Base-by-base conservation (phyloP, 1,284 basidiomycete genomes). In the Trichosporon sp. region DNA sequence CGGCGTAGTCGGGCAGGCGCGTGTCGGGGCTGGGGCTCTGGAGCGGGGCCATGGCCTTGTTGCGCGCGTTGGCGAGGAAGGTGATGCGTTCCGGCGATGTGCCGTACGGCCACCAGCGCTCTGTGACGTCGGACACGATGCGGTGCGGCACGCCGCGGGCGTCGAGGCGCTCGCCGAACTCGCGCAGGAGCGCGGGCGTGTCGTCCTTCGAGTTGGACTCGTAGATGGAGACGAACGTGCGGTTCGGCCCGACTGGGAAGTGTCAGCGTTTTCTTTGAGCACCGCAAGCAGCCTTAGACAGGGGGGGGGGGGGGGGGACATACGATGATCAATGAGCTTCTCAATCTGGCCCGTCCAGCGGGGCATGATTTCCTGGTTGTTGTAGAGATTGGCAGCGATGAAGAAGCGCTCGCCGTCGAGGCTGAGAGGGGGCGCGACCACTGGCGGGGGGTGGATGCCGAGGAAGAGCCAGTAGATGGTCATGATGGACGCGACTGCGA, bases 171-270 rank as follows among this genome's bases (percentile, higher is more conserved):
- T 47, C 65, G 29, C 83, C 79, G 58, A 87, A 81, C 3, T 77
- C 73, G 58, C 76, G 72, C 1, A 88, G 83, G 63, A 86, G 78
- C 4, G 76, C 71, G 8, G 85, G 82, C 1, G 86, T 85, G 1
- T 72, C 71, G 74, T 88, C 88, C 35, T 69, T 62, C 35, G 86
- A 87, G 73, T 87, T 83, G 65, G 85, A 87, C 76, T 88, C 88
- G 73, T 88, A 84, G 65, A 88, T 81, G n/a, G 87, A 88, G 5
- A 89, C 82, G 72, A 85, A 88, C 18, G 86, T 85, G 64, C 87
- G 87, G 60, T 84, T 81, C 2, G 79, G 71, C 9, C 88, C 88
- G 38, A 88, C 82, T 76, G 84, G 62, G 11, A 29, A n/a, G n/a
- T 18, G 35, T 64, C 35, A 38, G 62, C 62, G n/a, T n/a, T n/a